Percentiles rank a stretch among this genome's conserved stretches.
phyloP scores from a whole-genome alignment of 2,329 filamentous ascomycete genomes.

The Pseudovirgaria hyperparasitica region DNA sequence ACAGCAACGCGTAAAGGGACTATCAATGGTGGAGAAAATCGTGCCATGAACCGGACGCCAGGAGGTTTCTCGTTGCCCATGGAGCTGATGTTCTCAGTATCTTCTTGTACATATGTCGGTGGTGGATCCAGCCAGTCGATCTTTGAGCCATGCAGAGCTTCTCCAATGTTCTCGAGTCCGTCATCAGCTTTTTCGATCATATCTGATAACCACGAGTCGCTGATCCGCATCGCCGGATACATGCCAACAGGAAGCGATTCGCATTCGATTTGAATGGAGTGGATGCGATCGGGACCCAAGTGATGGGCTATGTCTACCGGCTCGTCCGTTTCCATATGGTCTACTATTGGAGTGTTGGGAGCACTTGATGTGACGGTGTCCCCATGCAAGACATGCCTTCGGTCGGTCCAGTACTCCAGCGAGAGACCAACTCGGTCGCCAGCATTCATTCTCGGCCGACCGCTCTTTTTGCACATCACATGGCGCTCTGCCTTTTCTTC shows the following conservation, averaged over 20 bases:
- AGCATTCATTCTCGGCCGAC: constrained; percentile 58
- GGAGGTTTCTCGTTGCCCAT: constrained; percentile 34
- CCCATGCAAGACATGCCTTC: constrained; percentile 34
- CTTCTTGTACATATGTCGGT: constrained; percentile 39
- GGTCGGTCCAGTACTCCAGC: constrained; percentile 66
- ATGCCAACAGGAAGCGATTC: constrained; percentile 32
- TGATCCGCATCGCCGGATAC: constrained; percentile 53
- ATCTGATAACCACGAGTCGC: constrained; percentile 60
- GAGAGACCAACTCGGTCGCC: constrained; percentile 54
- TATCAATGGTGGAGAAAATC: constrained; percentile 60
- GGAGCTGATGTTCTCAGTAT: constrained; percentile 11
- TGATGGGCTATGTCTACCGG: too few relatives aligned
- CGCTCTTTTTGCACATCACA: constrained; percentile 57
- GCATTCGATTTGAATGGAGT: constrained; percentile 58
- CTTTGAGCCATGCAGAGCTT: constrained; percentile 28
- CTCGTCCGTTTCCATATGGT: constrained; percentile 31
- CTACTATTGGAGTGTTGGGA: constrained; percentile 12
- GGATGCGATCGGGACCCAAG: constrained; percentile 37
- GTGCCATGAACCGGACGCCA: constrained; percentile 61
- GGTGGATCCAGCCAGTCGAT: constrained; percentile 64
- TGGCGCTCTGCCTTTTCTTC: constrained; percentile 40
- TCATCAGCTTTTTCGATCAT: constrained; percentile 45
- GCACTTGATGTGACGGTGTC: constrained; percentile 10
- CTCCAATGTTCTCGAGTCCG: constrained; percentile 24
- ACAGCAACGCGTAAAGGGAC: constrained; percentile 53